These are phyloP conservation scores for Mentha longifolia DNA, from an alignment of 257 asterid species.

Conservation along the genomic window DNA sequence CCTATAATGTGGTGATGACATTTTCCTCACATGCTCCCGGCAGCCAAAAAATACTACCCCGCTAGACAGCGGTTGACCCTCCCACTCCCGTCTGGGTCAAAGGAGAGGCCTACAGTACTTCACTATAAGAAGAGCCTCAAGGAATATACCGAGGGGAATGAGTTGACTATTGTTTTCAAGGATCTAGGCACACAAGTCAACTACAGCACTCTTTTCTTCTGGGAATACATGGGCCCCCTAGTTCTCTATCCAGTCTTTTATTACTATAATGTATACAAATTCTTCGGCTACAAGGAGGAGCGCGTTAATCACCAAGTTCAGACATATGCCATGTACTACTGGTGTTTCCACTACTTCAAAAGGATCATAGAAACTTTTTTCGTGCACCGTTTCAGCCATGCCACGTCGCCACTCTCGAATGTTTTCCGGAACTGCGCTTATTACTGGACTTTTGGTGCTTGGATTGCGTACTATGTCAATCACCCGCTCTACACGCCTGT, in stretches of 20 bases:
- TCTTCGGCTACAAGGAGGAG: constrained; percentile 73
- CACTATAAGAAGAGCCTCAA: constrained; percentile 68
- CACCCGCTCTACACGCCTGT: constrained; percentile 96
- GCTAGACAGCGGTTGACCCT: constrained; percentile 87
- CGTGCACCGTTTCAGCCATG: constrained; percentile 97
- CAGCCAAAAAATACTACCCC: constrained; percentile 86
- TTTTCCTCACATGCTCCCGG: constrained; percentile 17
- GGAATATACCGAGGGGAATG: constrained; percentile 68
- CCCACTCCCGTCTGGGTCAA: constrained; percentile 75
- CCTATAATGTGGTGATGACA: constrained; percentile 21
- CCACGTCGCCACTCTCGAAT: constrained; percentile 91
- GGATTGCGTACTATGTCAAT: constrained; percentile 84
- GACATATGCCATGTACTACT: constrained; percentile 89
- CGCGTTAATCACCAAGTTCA: constrained; percentile 77
- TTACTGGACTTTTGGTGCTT: constrained; percentile 94
- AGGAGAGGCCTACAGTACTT: constrained; percentile 79
- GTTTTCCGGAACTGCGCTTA: constrained; percentile 95
- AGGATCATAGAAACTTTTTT: constrained; percentile 94
- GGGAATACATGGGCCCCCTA: constrained; percentile 90
- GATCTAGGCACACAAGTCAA: constrained; percentile 93
- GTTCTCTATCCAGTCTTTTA: constrained; percentile 84
- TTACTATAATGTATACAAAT: constrained; percentile 62
- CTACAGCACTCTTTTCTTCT: constrained; percentile 93
- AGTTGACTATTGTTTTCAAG: constrained; percentile 79
- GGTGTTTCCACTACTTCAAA: constrained; percentile 94